Evolutionary conservation across 2,329 filamentous ascomycete species (phyloP).

Genomic region (Zymoseptoria tritici): DNA sequence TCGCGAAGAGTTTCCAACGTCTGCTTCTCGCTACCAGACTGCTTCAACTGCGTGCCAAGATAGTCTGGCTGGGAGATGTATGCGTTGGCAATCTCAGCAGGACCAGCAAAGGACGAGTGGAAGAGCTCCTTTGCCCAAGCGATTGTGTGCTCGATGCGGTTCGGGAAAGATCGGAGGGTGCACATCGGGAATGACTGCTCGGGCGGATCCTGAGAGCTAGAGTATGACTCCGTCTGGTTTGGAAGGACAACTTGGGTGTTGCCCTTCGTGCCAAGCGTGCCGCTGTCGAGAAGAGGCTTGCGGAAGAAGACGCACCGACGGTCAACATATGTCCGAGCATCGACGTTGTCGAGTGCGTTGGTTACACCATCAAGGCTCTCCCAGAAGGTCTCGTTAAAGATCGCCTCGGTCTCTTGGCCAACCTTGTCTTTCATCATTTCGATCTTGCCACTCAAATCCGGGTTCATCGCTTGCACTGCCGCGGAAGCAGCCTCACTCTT

Average conservation of each 20-base stretch:
- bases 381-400: constrained; percentile 96
- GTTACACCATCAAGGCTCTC: constrained; percentile 79
- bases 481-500: constrained; percentile 92
- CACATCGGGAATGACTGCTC: constrained; percentile 99
- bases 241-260: constrained; percentile 96
- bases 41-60: constrained; percentile 76
- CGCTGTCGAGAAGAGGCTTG: constrained; percentile 91
- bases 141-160: constrained; percentile 97
- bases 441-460: constrained; percentile 81
- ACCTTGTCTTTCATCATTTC: constrained; percentile 81
- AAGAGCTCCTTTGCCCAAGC: constrained; percentile 96
- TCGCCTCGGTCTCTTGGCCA: constrained; percentile 80
- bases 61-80: constrained; percentile 86
- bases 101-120: constrained; percentile 87
- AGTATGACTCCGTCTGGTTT: constrained; percentile 90
- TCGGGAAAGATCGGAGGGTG: constrained; percentile 92
- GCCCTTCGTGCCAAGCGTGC: constrained; percentile 96
- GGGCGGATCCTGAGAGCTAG: constrained; percentile 90
- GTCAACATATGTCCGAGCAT: constrained; percentile 93
- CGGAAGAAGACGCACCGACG: constrained; percentile 96
- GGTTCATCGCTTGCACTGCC: constrained; percentile 93
- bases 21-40: constrained; percentile 89
- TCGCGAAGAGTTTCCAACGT: constrained; percentile 85
- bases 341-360: constrained; percentile 95
- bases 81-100: constrained; percentile 86